These are phyloP conservation scores for Sisymbrium irio DNA, from an alignment of 345 rosid genomes.

Conservation along the genomic window DNA sequence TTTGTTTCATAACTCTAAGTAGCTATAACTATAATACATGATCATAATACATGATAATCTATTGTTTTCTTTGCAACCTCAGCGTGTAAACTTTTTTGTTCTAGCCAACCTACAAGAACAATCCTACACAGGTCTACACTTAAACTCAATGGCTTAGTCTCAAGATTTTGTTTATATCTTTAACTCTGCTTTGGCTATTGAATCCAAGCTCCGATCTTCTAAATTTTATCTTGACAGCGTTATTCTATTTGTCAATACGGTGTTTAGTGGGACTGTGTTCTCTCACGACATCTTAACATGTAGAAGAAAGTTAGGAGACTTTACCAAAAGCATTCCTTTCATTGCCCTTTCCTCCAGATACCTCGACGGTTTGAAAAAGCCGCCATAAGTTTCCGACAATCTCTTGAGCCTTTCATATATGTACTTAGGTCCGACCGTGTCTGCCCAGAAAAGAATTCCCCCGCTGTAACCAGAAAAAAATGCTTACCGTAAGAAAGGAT, in stretches of 20 bases:
- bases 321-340: slow-evolving; percentile 73
- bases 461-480: slow-evolving; percentile 51
- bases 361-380: slow-evolving; percentile 71
- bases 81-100: not conserved
- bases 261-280: not conserved
- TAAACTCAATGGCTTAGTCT: not conserved
- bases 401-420: slow-evolving; percentile 61
- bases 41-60: not conserved
- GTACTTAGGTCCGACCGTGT: slow-evolving; percentile 60
- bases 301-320: slow-evolving; percentile 13
- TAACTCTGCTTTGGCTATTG: not conserved
- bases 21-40: not conserved
- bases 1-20: not conserved
- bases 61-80: not conserved
- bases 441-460: slow-evolving; percentile 92
- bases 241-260: not conserved
- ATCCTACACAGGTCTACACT: not conserved
- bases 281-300: not conserved
- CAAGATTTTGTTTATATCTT: not conserved
- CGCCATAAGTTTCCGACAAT: slow-evolving; percentile 68
- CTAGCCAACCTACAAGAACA: not conserved
- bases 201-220: not conserved
- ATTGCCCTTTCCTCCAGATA: slow-evolving; percentile 84
- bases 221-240: not conserved
- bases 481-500: slow-evolving; percentile 4